phyloP scores from a whole-genome alignment of 1,284 basidiomycete species.

The Leccinum colubrinum region DNA sequence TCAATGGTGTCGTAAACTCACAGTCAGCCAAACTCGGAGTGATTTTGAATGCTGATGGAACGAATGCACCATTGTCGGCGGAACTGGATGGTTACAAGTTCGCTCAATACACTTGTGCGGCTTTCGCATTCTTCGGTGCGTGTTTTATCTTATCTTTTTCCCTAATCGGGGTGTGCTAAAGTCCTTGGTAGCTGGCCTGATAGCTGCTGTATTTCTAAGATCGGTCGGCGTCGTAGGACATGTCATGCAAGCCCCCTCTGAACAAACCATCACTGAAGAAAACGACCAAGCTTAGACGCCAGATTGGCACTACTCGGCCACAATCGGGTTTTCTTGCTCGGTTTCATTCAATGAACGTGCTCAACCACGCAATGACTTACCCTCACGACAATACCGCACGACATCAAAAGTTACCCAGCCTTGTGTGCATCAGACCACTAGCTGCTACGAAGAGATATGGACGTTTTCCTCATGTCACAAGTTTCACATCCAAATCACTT shows the following conservation, averaged over 20 bases:
- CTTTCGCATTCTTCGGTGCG: conserved; percentile 55
- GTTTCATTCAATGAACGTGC: no score
- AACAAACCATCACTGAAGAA: conserved; percentile 23
- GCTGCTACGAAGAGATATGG: no score
- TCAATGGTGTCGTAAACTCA: conserved; percentile 46
- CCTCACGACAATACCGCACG: neutral
- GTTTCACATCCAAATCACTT: no score
- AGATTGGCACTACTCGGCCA: neutral
- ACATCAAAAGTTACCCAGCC: neutral
- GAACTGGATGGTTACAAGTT: conserved; percentile 53
- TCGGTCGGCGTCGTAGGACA: conserved; percentile 58
- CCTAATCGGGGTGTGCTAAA: neutral
- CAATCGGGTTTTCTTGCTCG: neutral
- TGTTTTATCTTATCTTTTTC: conserved; percentile 4
- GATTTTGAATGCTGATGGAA: conserved; percentile 24
- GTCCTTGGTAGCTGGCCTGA: conserved; percentile 40
- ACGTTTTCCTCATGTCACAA: no score
- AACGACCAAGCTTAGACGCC: neutral
- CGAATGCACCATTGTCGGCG: conserved; percentile 38
- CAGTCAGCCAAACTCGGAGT: conserved; percentile 35
- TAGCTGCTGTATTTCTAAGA: conserved; percentile 53
- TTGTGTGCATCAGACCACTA: no score
- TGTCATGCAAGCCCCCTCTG: conserved; percentile 9
- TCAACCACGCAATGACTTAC: neutral
- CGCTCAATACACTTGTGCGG: conserved; percentile 64